A percentile compares a stretch with the other conserved stretches of the same genome.
These are phyloP conservation scores for Epichloe bromicola DNA, from an alignment of 2,329 filamentous ascomycete genomes.

Conservation along the genomic window DNA sequence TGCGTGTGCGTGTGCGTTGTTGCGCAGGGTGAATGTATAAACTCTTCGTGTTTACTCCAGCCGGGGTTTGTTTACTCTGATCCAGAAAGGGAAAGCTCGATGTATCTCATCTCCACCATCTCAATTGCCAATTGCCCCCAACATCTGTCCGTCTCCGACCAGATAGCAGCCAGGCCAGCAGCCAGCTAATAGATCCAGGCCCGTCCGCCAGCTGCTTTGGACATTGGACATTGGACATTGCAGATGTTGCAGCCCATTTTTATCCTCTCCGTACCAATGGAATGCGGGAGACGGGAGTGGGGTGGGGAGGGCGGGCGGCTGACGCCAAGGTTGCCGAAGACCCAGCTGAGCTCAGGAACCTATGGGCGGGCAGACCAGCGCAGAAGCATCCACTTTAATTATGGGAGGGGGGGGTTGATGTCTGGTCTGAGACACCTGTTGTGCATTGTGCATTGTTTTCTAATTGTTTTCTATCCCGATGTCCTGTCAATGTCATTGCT, in stretches of 20 bases:
- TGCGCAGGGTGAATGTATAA: conserved; percentile 15
- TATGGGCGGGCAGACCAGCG: background rate
- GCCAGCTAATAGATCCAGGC: background rate
- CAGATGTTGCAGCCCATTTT: background rate
- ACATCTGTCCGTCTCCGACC: conserved; percentile 1
- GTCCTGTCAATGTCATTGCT: no score
- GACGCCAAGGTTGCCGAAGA: background rate
- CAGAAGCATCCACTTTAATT: background rate
- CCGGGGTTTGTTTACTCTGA: conserved; percentile 14
- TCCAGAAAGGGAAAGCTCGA: conserved; percentile 13
- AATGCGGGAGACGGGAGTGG: conserved; percentile 5
- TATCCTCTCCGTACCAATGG: background rate
- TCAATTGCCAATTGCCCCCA: background rate
- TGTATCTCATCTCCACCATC: conserved; percentile 9
- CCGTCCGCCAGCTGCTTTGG: background rate
- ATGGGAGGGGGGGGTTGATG: no score
- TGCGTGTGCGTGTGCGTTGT: conserved; percentile 5
- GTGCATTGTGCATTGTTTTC: background rate
- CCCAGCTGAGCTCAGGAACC: no score
- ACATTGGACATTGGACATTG: background rate
- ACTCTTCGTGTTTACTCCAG: conserved; percentile 11
- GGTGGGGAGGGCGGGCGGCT: background rate
- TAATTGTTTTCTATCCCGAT: no score
- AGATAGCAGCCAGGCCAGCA: no score
- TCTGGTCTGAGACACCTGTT: no score